Conservation (phyloP, 768 basidiomycete species). For the Cystobasidium onofrii region DNA sequence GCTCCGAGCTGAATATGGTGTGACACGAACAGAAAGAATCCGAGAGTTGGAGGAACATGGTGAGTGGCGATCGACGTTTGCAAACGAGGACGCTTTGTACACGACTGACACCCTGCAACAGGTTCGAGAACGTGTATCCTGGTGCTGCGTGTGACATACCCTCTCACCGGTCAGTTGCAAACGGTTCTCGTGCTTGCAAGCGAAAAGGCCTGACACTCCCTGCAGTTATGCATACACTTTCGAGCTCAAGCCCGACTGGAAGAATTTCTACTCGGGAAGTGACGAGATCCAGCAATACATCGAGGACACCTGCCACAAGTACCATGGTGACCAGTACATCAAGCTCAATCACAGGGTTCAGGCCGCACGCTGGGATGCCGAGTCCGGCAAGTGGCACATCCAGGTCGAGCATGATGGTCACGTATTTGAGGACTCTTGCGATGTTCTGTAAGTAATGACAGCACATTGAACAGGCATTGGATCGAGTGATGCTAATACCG, state of each 20-base stretch:
- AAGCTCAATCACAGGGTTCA: slow-evolving; percentile 47
- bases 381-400: slow-evolving; percentile 56
- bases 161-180: neutral
- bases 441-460: slow-evolving; percentile 43
- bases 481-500: neutral
- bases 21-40: slow-evolving; percentile 4
- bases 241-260: slow-evolving; percentile 30
- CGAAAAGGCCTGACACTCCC: slow-evolving; percentile 40
- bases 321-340: slow-evolving; percentile 20
- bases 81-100: too few species aligned
- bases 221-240: slow-evolving; percentile 36
- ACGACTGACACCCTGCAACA: neutral
- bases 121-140: slow-evolving; percentile 21
- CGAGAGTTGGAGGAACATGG: slow-evolving; percentile 15
- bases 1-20: neutral
- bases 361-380: slow-evolving; percentile 52
- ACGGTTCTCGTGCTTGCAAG: slow-evolving; percentile 22
- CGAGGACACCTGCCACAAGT: slow-evolving; percentile 42
- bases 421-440: slow-evolving; percentile 49
- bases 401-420: slow-evolving; percentile 41
- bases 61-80: neutral
- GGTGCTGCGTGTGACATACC: slow-evolving; percentile 6
- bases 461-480: too few species aligned
- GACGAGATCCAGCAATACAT: slow-evolving; percentile 57
- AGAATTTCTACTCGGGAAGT: slow-evolving; percentile 51